Percentiles rank a stretch among this genome's conserved stretches.
These are phyloP conservation scores for Lepidium sativum DNA, from an alignment of 345 rosid species.

Conservation along the genomic window DNA sequence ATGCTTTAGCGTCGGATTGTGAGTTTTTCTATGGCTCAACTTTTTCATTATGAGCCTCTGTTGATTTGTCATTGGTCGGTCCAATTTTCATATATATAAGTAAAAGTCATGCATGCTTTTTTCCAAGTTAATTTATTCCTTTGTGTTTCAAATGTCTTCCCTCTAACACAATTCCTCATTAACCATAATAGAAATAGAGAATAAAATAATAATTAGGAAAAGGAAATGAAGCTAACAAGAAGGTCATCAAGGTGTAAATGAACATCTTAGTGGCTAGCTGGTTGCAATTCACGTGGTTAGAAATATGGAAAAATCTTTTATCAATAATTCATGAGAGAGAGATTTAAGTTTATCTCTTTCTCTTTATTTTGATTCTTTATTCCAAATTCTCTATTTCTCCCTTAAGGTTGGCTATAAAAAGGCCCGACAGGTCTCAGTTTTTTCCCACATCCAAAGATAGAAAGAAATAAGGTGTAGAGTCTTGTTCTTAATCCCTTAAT, in stretches of 20 bases:
- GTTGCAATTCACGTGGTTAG: constrained; percentile 13
- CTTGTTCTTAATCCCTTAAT: neutral
- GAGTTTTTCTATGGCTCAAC: neutral
- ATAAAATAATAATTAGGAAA: neutral
- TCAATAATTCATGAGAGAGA: constrained; percentile 25
- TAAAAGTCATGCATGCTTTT: neutral
- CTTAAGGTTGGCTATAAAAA: constrained; percentile 25
- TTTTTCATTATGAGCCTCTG: constrained; percentile 20
- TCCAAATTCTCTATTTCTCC: neutral
- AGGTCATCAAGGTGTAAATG: neutral
- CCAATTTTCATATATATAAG: neutral
- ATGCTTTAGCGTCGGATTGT: constrained; percentile 30
- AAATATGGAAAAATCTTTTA: constrained; percentile 16
- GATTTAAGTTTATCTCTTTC: neutral
- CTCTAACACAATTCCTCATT: no score
- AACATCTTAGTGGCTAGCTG: neutral
- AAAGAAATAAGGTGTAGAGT: constrained; percentile 8
- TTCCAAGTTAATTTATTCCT: neutral
- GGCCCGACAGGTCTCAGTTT: constrained; percentile 33
- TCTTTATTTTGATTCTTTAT: neutral
- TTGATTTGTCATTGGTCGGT: constrained; percentile 17
- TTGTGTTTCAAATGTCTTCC: neutral
- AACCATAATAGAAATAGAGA: no score
- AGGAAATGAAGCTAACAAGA: neutral
- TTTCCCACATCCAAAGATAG: constrained; percentile 28